Evolutionary conservation across 139 green algal genomes (phyloP), one percentile per base, ranked within the genome.

Genomic region (Yamagishiella unicocca): DNA sequence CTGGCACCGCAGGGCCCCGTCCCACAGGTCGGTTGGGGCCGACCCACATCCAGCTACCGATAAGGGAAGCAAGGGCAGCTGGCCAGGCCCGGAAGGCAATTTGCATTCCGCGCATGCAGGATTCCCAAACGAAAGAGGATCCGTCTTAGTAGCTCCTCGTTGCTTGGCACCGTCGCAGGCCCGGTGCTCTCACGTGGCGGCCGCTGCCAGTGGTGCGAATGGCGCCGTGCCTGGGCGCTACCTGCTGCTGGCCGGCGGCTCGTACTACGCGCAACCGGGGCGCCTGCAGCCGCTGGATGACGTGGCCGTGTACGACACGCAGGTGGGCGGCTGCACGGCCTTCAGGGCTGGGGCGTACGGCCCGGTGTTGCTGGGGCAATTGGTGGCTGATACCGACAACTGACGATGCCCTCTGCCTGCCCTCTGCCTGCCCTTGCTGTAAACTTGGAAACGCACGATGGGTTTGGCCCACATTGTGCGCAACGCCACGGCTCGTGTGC

Each of bases 281-380:
- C 10, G 25, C 10, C 67, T 87, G 68, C 33, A 81, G 82, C 82
- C 82, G 45, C 67, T 80, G 82, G 82, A 71, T 33, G 82, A 87
- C 37, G 82, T 80, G 8, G 35, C 22, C 5, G 29, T 87, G 35
- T 87, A 87, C 46, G 82, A 87, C 66, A 87, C 82, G 1, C 82
- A 87, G 82, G 82, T 87, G 25, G 22, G 29, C n/a, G 4, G 6
- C 61, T 27, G 12, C 31, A n/a, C n/a, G n/a, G n/a, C n/a, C n/a
- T n/a, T n/a, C n/a, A n/a, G n/a, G n/a, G n/a, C n/a, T n/a, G n/a
- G n/a, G n/a, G n/a, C n/a, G n/a, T n/a, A n/a, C n/a, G n/a, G n/a
- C n/a, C n/a, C n/a, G n/a, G n/a, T n/a, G n/a, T n/a, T n/a, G n/a
- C n/a, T n/a, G n/a, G n/a, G n/a, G n/a, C n/a, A n/a, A n/a, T n/a